These are phyloP conservation scores for Eucalyptus sp. DNA, from an alignment of 345 rosid species.

Conservation along the genomic window DNA sequence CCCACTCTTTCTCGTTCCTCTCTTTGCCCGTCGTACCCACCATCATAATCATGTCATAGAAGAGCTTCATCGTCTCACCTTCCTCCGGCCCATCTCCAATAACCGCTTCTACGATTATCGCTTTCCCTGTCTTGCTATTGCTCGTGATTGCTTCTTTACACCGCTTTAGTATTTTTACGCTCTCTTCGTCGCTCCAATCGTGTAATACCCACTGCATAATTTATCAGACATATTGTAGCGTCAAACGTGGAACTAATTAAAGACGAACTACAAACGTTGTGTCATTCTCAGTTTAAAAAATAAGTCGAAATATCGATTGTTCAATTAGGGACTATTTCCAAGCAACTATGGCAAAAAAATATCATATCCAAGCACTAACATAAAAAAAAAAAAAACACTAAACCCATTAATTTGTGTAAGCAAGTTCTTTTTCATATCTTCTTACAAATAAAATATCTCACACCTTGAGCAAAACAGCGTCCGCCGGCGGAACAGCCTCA, in stretches of 20 bases:
- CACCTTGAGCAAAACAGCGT: conserved; percentile 26
- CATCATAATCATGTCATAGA: conserved; percentile 31
- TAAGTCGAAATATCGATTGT: not conserved
- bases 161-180: conserved; percentile 23
- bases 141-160: conserved; percentile 16
- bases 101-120: conserved; percentile 10
- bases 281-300: not conserved
- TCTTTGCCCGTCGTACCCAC: conserved; percentile 11
- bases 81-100: not conserved
- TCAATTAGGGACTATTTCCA: not conserved
- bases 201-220: conserved; percentile 23
- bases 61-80: conserved; percentile 14
- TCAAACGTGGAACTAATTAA: not conserved
- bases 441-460: not conserved
- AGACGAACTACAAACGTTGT: not conserved
- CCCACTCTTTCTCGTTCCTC: conserved; percentile 29
- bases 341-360: not conserved
- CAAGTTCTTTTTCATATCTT: not conserved
- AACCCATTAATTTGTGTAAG: not conserved
- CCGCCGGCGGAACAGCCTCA: conserved; percentile 21
- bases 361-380: not conserved
- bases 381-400: too few species aligned
- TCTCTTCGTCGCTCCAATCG: conserved; percentile 29
- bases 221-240: not conserved
- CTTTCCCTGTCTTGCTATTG: conserved; percentile 2